Percentiles rank a stretch among this genome's conserved stretches.
Conservation (phyloP, 495 filamentous ascomycete species). For the Neurospora sp. region DNA sequence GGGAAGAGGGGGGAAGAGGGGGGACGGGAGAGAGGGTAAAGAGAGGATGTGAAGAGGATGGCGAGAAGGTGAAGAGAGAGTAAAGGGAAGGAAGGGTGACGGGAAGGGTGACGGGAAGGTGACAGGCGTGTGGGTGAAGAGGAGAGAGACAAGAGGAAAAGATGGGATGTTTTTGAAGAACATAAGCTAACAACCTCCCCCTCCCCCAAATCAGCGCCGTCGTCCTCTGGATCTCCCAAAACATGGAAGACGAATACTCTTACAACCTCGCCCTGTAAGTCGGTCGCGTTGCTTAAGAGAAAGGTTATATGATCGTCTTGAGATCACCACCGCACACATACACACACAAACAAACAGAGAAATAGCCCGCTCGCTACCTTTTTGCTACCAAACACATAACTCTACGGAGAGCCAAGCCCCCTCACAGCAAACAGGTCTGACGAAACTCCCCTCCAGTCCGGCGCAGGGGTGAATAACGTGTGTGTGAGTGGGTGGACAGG, state of each 20-base stretch:
- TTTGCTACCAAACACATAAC: background rate
- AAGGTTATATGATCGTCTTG: background rate
- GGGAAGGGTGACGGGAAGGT: background rate
- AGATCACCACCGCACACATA: background rate
- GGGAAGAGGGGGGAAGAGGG: too few relatives aligned
- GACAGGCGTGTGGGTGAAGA: background rate
- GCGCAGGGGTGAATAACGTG: background rate
- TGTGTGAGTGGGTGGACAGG: background rate
- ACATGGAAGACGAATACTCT: slow-evolving; percentile 97
- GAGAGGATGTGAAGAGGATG: background rate
- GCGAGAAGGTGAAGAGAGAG: background rate
- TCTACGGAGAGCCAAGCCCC: background rate
- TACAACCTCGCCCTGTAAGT: slow-evolving; percentile 81
- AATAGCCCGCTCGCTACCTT: background rate
- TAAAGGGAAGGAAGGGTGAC: background rate
- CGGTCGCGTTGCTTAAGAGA: background rate
- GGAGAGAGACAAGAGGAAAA: background rate
- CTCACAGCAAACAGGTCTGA: background rate
- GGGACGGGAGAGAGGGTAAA: background rate
- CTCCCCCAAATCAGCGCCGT: background rate
- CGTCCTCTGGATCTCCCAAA: slow-evolving; percentile 86
- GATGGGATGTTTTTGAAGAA: background rate
- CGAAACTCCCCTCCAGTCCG: background rate
- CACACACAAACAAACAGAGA: background rate
- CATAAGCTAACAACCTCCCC: background rate